A percentile compares a stretch with the other conserved stretches of the same genome.
phyloP scores from a whole-genome alignment of 176 grass and related monocot species.

The Alopecurus myosuroides region DNA sequence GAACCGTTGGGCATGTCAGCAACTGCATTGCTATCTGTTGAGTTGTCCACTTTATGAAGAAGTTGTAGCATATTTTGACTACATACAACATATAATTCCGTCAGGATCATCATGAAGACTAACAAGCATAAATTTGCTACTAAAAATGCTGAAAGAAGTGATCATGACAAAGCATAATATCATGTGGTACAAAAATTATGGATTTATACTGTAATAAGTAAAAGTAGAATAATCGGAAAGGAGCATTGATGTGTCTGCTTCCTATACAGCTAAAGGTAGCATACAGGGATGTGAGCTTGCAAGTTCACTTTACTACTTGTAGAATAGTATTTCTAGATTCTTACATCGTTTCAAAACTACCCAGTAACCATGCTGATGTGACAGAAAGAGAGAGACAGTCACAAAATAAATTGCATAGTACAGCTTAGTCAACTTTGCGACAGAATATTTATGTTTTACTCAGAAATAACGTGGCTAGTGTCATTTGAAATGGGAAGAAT shows the following conservation, averaged over 20 bases:
- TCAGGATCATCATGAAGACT: slow-evolving; percentile 46
- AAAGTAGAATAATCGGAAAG: not conserved
- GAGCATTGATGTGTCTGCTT: not conserved
- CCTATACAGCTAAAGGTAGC: not conserved
- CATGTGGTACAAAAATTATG: not conserved
- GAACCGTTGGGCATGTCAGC: slow-evolving; percentile 40
- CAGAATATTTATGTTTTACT: not conserved
- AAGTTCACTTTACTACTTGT: not conserved
- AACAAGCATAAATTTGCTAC: slow-evolving; percentile 48
- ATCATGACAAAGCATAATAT: not conserved
- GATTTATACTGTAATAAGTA: slow-evolving; percentile 2
- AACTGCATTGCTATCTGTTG: slow-evolving; percentile 45
- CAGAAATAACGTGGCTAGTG: not conserved
- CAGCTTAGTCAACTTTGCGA: not conserved
- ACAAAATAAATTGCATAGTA: not conserved
- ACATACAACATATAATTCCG: slow-evolving; percentile 43
- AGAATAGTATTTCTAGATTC: not conserved
- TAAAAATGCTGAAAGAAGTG: slow-evolving; percentile 11
- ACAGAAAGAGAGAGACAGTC: not conserved
- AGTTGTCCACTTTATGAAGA: slow-evolving; percentile 84
- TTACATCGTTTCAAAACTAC: not conserved
- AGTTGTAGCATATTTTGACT: slow-evolving; percentile 98
- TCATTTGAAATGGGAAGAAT: not conserved
- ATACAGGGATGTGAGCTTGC: not conserved
- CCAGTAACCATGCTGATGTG: not conserved